Evolutionary conservation across 1,284 basidiomycete species (phyloP), one percentile per base, ranked within the genome.

Genomic region (Sporisorium exsertum): DNA sequence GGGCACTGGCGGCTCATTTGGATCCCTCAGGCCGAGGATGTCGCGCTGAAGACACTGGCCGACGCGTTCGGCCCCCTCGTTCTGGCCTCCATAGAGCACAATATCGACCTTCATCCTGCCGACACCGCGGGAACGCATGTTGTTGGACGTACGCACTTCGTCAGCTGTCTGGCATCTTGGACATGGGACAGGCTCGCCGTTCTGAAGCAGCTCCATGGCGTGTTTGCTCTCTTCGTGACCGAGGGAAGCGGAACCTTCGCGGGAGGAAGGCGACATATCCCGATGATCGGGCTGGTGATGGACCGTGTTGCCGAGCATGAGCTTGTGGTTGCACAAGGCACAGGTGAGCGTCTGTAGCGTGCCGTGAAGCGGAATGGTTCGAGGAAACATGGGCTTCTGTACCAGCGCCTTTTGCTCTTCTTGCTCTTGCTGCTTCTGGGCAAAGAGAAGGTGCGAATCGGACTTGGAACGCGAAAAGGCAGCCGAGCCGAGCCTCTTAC

Each of bases 61-160:
- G 4, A 97, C 94, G 20, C 90, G 90, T 80, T 96, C 94, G 1
- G 93, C 94, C 1, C 72, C 73, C 69, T 94, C 91, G 81, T 91
- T 92, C 86, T 95, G 94, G 82, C 96, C 95, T 74, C 94, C 94
- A 84, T 97, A 97, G 37, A 97, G 87, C 0, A 97, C 94, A 9
- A 97, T 93, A 68, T 92, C 92, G 0, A 94, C 92, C 42, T 94
- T 90, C 60, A 97, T 88, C 68, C 89, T 89, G 1, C 95, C 94
- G 18, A 95, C 89, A 1, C 92, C 91, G 45, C 94, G 88, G 9
- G 91, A 89, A 13, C 95, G 91, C 84, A 95, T 93, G 3, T 92
- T 93, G 15, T 92, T 87, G 18, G 91, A 87, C 54, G 90, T 89
- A 32, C 94, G 90, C 29, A 91, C 91, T 50, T 88, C 87, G 74